A percentile compares a stretch with the other conserved stretches of the same genome.
These are phyloP conservation scores for Durotheca rogersii DNA, from an alignment of 495 filamentous ascomycete species.

Conservation along the genomic window DNA sequence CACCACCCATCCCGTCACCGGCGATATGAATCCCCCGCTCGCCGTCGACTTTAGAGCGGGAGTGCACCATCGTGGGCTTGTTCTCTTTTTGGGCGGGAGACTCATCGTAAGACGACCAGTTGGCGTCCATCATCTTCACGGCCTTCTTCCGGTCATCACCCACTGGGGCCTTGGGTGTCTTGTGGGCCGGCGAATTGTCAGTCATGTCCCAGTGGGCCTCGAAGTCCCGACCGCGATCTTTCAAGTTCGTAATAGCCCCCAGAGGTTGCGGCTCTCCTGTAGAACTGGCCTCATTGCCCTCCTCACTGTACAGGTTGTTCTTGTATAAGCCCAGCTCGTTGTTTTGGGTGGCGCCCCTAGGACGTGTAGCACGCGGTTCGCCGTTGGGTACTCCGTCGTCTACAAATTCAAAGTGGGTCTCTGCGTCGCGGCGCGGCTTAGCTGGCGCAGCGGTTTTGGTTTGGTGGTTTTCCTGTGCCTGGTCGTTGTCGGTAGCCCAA, in stretches of 20 bases:
- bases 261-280: slow-evolving; percentile 42
- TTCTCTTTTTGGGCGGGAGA: slow-evolving; percentile 58
- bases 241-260: slow-evolving; percentile 62
- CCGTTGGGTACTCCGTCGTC: slow-evolving; percentile 46
- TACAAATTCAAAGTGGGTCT: slow-evolving; percentile 74
- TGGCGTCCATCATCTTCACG: slow-evolving; percentile 66
- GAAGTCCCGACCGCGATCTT: slow-evolving; percentile 71
- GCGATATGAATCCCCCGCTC: slow-evolving; percentile 57
- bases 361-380: slow-evolving; percentile 36
- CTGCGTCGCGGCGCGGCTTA: slow-evolving; percentile 74
- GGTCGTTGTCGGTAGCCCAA: slow-evolving; percentile 70
- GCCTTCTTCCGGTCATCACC: slow-evolving; percentile 58
- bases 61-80: slow-evolving; percentile 33
- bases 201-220: slow-evolving; percentile 68
- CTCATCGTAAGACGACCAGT: slow-evolving; percentile 63
- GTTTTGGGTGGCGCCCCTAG: slow-evolving; percentile 56
- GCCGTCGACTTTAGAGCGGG: slow-evolving; percentile 27
- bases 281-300: slow-evolving; percentile 37
- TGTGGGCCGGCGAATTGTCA: slow-evolving; percentile 57
- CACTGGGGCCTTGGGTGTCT: slow-evolving; percentile 31
- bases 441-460: slow-evolving; percentile 52
- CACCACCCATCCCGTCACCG: slow-evolving; percentile 76
- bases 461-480: slow-evolving; percentile 58
- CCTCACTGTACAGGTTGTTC: slow-evolving; percentile 66
- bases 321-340: slow-evolving; percentile 73